Percentiles rank a stretch among this genome's conserved stretches.
These are phyloP conservation scores for Candida glucosophila DNA, from an alignment of 1,139 yeast genomes.

Conservation along the genomic window DNA sequence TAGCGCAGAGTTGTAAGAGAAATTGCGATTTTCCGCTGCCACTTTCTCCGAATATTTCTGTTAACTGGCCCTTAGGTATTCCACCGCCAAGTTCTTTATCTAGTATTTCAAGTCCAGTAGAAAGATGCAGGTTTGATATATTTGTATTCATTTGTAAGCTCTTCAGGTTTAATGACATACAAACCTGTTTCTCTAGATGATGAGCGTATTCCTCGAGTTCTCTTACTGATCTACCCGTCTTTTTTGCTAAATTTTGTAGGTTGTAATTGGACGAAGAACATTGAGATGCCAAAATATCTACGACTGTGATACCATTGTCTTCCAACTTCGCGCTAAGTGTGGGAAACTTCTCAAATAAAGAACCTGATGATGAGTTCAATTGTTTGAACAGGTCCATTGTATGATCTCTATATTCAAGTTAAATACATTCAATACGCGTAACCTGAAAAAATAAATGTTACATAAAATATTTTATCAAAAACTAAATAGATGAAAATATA, in stretches of 20 bases:
- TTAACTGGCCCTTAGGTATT: constrained; percentile 52
- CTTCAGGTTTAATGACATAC: constrained; percentile 3
- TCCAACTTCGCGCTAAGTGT: constrained; percentile 9
- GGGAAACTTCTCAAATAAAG: constrained; percentile 9
- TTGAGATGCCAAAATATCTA: constrained; percentile 13
- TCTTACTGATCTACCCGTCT: constrained; percentile 36
- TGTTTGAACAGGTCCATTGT: constrained; percentile 22
- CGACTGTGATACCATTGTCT: constrained; percentile 15
- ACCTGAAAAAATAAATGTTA: no score
- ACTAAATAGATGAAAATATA: no score
- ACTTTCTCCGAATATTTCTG: constrained; percentile 79
- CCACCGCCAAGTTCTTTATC: constrained; percentile 68
- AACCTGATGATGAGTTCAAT: constrained; percentile 8
- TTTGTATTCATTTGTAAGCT: constrained; percentile 1
- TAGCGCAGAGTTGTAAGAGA: constrained; percentile 51
- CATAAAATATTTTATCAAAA: no score
- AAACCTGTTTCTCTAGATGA: constrained; percentile 15
- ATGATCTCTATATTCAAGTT: no score
- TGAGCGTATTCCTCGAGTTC: constrained; percentile 38
- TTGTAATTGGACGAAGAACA: constrained; percentile 6
- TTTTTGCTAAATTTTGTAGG: constrained; percentile 25
- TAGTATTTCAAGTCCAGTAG: constrained; percentile 53
- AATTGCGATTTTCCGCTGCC: constrained; percentile 83
- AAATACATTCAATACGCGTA: no score
- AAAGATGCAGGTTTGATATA: no score